Conservation (phyloP, 108 stramenopile species). For the Cyclostephanos invisitatus region DNA sequence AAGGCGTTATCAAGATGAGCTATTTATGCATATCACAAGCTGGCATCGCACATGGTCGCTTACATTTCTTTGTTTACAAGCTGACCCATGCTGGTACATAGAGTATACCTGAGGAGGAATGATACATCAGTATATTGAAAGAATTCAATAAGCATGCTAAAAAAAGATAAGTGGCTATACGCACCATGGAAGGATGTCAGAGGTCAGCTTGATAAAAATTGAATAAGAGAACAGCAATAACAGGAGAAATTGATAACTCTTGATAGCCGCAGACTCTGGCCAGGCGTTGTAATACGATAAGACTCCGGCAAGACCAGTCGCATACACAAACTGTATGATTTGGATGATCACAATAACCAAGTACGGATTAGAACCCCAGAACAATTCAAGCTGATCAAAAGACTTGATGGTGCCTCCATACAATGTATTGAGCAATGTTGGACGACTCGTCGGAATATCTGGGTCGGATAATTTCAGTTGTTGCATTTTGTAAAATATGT, state of each 20-base stretch:
- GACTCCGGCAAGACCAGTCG: slow-evolving; percentile 65
- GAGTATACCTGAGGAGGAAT: slow-evolving; percentile 55
- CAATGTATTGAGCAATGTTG: slow-evolving; percentile 10
- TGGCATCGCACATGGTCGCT: background rate
- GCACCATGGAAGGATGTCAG: slow-evolving; percentile 66
- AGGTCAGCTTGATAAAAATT: slow-evolving; percentile 60
- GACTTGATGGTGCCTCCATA: slow-evolving; percentile 14
- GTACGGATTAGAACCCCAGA: slow-evolving; percentile 74
- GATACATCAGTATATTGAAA: background rate
- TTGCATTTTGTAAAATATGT: slow-evolving; percentile 44
- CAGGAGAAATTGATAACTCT: slow-evolving; percentile 2
- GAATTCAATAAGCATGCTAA: background rate
- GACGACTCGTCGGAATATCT: background rate
- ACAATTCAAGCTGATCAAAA: slow-evolving; percentile 60
- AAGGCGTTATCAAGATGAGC: background rate
- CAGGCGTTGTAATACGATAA: slow-evolving; percentile 59
- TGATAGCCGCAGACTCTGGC: background rate
- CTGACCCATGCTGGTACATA: slow-evolving; percentile 85
- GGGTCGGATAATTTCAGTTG: slow-evolving; percentile 11
- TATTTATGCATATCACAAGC: background rate
- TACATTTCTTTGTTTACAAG: slow-evolving; percentile 60
- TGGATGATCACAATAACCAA: slow-evolving; percentile 72
- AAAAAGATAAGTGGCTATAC: background rate
- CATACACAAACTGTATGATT: slow-evolving; percentile 84
- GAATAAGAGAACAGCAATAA: slow-evolving; percentile 52